These are phyloP conservation scores for Dactylonectria estremocensis DNA, from an alignment of 2,329 filamentous ascomycete species.

Conservation along the genomic window DNA sequence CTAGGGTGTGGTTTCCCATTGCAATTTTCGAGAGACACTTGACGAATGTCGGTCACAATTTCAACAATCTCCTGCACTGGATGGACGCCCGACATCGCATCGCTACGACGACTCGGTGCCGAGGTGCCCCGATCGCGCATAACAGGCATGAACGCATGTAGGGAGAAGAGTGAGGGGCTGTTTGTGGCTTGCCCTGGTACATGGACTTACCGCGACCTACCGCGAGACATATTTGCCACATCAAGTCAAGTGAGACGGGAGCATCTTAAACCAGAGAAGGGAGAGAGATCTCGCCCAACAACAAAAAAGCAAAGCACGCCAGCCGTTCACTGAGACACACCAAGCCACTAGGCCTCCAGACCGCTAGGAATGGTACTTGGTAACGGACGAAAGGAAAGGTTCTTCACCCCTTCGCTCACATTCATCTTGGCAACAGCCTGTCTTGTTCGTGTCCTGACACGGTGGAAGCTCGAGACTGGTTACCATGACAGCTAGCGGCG, in stretches of 20 bases:
- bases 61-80: slow-evolving; percentile 37
- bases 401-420: slow-evolving; percentile 15
- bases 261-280: slow-evolving; percentile 29
- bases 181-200: slow-evolving; percentile 16
- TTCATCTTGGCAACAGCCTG: slow-evolving; percentile 19
- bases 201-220: slow-evolving; percentile 18
- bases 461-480: slow-evolving; percentile 28
- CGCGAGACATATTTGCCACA: slow-evolving; percentile 26
- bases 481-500: slow-evolving; percentile 30
- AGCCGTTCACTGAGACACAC: slow-evolving; percentile 24
- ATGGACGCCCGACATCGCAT: slow-evolving; percentile 28
- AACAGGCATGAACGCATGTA: slow-evolving; percentile 17
- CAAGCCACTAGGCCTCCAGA: neutral
- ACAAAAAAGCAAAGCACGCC: slow-evolving; percentile 23
- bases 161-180: neutral
- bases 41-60: slow-evolving; percentile 36
- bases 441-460: slow-evolving; percentile 26
- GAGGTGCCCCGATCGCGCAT: slow-evolving; percentile 6
- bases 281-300: slow-evolving; percentile 27
- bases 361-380: slow-evolving; percentile 26
- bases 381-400: slow-evolving; percentile 30
- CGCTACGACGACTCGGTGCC: slow-evolving; percentile 6
- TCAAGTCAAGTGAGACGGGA: slow-evolving; percentile 30
- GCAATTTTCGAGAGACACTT: slow-evolving; percentile 45
- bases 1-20: slow-evolving; percentile 39